Percentiles rank a stretch among this genome's conserved stretches.
These are phyloP conservation scores for Aspergillus aculeatus DNA, from an alignment of 2,329 filamentous ascomycete genomes.

Conservation along the genomic window DNA sequence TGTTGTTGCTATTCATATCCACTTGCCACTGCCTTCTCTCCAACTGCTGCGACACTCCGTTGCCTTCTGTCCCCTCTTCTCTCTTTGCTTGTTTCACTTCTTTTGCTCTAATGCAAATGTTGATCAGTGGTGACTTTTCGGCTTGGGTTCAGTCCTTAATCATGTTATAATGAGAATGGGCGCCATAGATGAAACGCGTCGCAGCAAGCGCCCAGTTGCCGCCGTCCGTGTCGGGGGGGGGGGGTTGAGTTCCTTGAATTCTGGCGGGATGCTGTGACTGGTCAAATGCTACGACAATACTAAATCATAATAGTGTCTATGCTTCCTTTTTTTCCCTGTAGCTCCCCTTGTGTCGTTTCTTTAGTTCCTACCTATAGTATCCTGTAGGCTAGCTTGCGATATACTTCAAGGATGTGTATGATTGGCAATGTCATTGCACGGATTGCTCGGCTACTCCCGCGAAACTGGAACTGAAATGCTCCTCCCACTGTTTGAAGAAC, in stretches of 20 bases:
- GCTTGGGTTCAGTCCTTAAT: neutral
- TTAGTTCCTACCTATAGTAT: neutral
- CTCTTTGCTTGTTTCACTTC: conserved; percentile 6
- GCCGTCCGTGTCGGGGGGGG: neutral
- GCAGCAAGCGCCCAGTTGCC: conserved; percentile 15
- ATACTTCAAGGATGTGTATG: neutral
- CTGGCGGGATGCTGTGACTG: neutral
- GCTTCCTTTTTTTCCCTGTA: neutral
- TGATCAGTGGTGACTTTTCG: neutral
- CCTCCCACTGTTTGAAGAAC: neutral
- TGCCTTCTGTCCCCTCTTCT: neutral
- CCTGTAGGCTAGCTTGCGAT: neutral
- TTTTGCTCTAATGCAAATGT: neutral
- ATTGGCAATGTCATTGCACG: neutral
- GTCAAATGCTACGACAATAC: neutral
- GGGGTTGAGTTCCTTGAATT: neutral
- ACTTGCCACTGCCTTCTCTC: neutral
- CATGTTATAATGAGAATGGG: neutral
- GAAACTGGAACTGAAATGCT: neutral
- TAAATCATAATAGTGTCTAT: neutral
- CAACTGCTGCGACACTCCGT: neutral
- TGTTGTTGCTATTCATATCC: conserved; percentile 3
- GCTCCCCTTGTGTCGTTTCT: neutral
- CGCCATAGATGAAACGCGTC: conserved; percentile 7
- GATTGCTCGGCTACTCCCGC: conserved; percentile 1